A percentile compares a stretch with the other conserved stretches of the same genome.
phyloP scores from a whole-genome alignment of 108 stramenopile genomes.

The Cyclotella kingstonii region DNA sequence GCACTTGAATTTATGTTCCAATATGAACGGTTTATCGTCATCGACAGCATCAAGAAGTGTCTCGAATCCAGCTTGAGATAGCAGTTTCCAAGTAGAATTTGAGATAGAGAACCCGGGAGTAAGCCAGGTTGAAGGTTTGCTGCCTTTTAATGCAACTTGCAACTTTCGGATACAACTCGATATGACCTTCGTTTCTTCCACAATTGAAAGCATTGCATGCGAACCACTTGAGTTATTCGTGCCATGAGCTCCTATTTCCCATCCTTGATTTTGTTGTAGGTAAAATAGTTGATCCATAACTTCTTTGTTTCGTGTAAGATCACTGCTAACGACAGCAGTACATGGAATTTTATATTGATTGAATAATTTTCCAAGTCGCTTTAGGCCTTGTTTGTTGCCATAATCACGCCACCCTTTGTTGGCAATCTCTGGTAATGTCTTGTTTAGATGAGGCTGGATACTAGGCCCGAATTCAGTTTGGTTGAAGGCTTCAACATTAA shows the following conservation, averaged over 20 bases:
- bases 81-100: conserved; percentile 11
- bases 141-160: conserved; percentile 7
- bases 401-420: conserved; percentile 35
- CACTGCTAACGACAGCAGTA: conserved; percentile 38
- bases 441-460: conserved; percentile 29
- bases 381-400: conserved; percentile 26
- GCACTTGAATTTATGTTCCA: background rate
- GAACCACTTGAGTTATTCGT: conserved; percentile 20
- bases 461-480: conserved; percentile 19
- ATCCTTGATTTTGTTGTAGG: conserved; percentile 1
- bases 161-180: conserved; percentile 4
- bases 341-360: conserved; percentile 20
- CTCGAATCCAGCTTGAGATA: conserved; percentile 12
- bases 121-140: conserved; percentile 24
- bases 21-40: conserved; percentile 19
- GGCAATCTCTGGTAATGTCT: conserved; percentile 22
- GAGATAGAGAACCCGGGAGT: conserved; percentile 35
- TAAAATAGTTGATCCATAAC: conserved; percentile 15
- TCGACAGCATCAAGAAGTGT: conserved; percentile 34
- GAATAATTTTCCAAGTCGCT: conserved; percentile 21
- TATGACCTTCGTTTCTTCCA: conserved; percentile 7
- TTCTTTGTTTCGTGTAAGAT: conserved; percentile 4
- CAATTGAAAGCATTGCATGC: conserved; percentile 1
- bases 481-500: conserved; percentile 28
- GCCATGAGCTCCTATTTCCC: conserved; percentile 39